A percentile compares a stretch with the other conserved stretches of the same genome.
Evolutionary conservation across 23 red algal genomes (phyloP).

Genomic region (Gracilaria vermiculophylla): DNA sequence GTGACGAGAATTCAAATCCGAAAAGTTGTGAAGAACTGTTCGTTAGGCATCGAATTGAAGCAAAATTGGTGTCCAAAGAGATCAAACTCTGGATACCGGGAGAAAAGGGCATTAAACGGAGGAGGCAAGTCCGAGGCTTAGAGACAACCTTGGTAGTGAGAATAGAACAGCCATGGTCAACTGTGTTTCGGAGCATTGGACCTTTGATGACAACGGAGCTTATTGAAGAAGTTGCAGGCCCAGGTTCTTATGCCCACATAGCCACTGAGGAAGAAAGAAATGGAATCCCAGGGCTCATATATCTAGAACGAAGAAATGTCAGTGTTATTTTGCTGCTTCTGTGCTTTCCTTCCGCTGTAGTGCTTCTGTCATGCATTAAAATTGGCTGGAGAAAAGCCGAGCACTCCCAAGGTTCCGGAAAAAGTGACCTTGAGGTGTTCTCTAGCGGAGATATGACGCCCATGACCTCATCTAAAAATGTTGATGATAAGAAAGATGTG

Average conservation of each 20-base stretch:
- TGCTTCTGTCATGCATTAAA: neutral
- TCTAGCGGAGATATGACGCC: no score
- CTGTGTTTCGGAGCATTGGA: neutral
- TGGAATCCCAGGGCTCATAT: neutral
- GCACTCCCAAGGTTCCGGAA: no score
- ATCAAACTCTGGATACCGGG: neutral
- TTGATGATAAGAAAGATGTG: no score
- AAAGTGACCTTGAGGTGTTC: no score
- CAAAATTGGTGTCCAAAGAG: neutral
- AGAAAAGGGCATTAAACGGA: neutral
- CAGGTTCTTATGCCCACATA: conserved; percentile 9
- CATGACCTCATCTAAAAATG: no score
- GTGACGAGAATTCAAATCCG: neutral
- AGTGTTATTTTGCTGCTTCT: neutral
- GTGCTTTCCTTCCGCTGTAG: neutral
- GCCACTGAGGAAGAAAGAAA: neutral
- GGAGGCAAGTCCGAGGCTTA: neutral
- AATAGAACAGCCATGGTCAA: neutral
- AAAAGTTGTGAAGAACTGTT: neutral
- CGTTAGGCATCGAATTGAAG: neutral
- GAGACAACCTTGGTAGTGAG: neutral
- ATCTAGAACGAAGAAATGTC: neutral
- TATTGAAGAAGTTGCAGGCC: neutral
- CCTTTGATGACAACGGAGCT: conserved; percentile 4
- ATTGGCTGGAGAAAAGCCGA: neutral